Percentiles rank a stretch among this genome's conserved stretches.
phyloP scores from a whole-genome alignment of 306 rosid genomes.

The Rosa lucieae region DNA sequence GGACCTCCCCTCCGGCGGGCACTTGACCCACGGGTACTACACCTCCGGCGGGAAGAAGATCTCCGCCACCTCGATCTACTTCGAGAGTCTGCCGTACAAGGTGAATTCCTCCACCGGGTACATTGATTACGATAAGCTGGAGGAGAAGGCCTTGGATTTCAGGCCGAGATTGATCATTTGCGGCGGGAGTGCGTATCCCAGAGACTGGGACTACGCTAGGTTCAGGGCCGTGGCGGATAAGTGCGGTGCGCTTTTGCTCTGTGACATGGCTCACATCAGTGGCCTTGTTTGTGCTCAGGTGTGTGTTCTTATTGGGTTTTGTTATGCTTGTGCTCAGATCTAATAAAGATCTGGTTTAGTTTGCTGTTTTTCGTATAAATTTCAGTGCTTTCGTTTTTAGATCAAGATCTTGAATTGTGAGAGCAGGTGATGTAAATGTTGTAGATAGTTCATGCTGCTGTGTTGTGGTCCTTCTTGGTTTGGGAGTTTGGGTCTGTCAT shows the following conservation, averaged over 20 bases:
- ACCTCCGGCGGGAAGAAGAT: conserved; percentile 95
- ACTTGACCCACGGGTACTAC: conserved; percentile 83
- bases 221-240: conserved; percentile 69
- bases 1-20: conserved; percentile 95
- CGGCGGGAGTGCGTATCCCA: conserved; percentile 92
- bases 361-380: neutral
- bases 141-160: conserved; percentile 95
- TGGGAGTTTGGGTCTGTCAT: neutral
- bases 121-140: conserved; percentile 76
- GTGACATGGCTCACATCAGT: conserved; percentile 96
- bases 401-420: neutral
- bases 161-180: conserved; percentile 80
- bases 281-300: conserved; percentile 99
- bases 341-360: conserved; percentile 16
- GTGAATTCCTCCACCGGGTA: conserved; percentile 58
- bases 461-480: neutral
- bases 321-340: neutral
- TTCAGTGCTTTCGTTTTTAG: neutral
- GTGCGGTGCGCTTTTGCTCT: conserved; percentile 81
- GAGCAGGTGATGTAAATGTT: neutral
- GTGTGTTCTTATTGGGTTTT: neutral
- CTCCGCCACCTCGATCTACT: conserved; percentile 91
- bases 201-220: conserved; percentile 84
- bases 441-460: neutral
- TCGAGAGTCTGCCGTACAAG: conserved; percentile 92